These are phyloP conservation scores for Mallotus nudiflorus DNA, from an alignment of 345 rosid genomes.

Conservation along the genomic window DNA sequence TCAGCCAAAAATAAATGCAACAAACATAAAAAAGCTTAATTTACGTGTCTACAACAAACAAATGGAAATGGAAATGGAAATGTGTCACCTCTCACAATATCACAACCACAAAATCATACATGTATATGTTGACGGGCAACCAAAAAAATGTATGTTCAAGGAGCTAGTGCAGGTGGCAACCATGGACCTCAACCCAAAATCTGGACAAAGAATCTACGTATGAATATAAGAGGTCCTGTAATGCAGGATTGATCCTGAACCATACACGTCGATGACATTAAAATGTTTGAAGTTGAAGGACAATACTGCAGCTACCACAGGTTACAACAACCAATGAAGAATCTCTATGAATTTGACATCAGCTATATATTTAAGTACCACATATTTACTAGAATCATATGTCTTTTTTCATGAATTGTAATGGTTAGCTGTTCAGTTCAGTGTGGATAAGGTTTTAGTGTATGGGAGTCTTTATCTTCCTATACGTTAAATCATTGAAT, in stretches of 20 bases:
- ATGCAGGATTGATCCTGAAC: constrained; percentile 1
- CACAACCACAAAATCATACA: not conserved
- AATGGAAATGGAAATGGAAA: not conserved
- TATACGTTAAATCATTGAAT: too few relatives aligned
- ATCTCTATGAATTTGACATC: not conserved
- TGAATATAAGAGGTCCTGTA: not conserved
- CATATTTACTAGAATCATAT: not conserved
- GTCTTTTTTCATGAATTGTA: too few relatives aligned
- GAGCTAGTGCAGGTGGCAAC: not conserved
- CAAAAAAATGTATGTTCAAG: not conserved
- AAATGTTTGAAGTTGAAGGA: not conserved
- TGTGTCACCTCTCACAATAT: not conserved
- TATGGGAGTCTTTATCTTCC: too few relatives aligned
- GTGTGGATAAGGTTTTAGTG: too few relatives aligned
- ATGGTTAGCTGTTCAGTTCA: too few relatives aligned
- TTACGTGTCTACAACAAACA: not conserved
- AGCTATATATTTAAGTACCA: not conserved
- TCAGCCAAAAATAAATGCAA: too few relatives aligned
- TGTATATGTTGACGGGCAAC: not conserved
- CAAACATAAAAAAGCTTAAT: too few relatives aligned
- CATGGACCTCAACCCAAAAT: not conserved
- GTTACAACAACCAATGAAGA: not conserved
- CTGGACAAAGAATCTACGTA: not conserved
- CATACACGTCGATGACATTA: not conserved
- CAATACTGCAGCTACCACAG: not conserved